phyloP scores from a whole-genome alignment of 768 basidiomycete species.

The Lactarius psammicola region DNA sequence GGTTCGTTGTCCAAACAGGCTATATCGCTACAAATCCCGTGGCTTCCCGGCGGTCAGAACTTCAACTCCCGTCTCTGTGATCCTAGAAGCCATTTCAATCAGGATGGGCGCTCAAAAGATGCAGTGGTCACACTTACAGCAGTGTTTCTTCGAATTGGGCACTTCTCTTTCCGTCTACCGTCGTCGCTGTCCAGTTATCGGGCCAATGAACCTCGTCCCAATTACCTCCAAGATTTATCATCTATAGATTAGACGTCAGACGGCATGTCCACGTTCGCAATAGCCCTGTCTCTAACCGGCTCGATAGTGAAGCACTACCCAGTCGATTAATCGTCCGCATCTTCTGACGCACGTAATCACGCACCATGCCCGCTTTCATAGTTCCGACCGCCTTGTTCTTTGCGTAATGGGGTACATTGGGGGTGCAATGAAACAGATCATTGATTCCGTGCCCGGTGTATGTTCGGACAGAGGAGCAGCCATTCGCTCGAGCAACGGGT shows the following conservation, averaged over 20 bases:
- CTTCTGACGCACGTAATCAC: constrained; percentile 38
- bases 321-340: constrained; percentile 28
- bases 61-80: constrained; percentile 90
- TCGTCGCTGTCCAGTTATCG: constrained; percentile 96
- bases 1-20: constrained; percentile 20
- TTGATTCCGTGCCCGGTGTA: constrained; percentile 94
- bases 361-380: constrained; percentile 92
- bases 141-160: constrained; percentile 99
- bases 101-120: constrained; percentile 12
- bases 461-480: constrained; percentile 86
- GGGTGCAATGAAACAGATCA: constrained; percentile 77
- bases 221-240: constrained; percentile 85
- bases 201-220: constrained; percentile 85
- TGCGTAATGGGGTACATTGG: constrained; percentile 93
- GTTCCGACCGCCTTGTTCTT: constrained; percentile 91
- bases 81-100: constrained; percentile 46
- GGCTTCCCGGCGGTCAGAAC: constrained; percentile 66
- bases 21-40: constrained; percentile 34
- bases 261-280: constrained; percentile 11
- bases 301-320: constrained; percentile 64
- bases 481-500: constrained; percentile 75
- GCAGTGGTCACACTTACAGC: constrained; percentile 56
- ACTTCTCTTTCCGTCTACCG: constrained; percentile 82
- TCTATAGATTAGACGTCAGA: constrained; percentile 46
- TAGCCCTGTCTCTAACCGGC: constrained; percentile 49